Conservation (phyloP, 2,329 filamentous ascomycete species). For the Calonectria pauciramosa region DNA sequence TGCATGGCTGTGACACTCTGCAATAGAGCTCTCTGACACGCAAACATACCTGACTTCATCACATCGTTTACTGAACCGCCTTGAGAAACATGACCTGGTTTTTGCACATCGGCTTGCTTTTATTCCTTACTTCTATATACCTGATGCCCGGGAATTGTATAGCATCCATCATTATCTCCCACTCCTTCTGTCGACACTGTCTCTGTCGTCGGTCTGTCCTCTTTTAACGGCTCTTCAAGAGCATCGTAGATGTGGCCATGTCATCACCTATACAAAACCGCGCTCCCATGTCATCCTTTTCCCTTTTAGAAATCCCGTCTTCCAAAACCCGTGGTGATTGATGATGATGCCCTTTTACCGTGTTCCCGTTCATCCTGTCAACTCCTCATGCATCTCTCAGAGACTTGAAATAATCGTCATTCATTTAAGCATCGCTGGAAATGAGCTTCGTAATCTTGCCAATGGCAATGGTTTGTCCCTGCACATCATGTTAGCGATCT, state of each 20-base stretch:
- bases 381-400: conserved; percentile 26
- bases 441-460: conserved; percentile 97
- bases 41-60: neutral
- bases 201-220: conserved; percentile 19
- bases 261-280: conserved; percentile 39
- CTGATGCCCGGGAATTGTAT: conserved; percentile 33
- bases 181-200: conserved; percentile 20
- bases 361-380: conserved; percentile 28
- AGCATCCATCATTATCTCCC: conserved; percentile 38
- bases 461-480: conserved; percentile 99
- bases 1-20: neutral
- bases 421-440: conserved; percentile 52
- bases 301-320: conserved; percentile 16
- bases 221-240: conserved; percentile 27
- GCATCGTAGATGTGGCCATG: conserved; percentile 32
- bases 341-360: conserved; percentile 27
- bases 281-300: conserved; percentile 21
- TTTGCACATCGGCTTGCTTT: conserved; percentile 32
- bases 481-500: conserved; percentile 45
- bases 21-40: neutral
- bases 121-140: conserved; percentile 34
- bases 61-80: neutral
- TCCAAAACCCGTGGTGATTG: conserved; percentile 31
- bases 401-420: conserved; percentile 32
- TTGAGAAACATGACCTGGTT: neutral